Conservation (phyloP, 192 early-diverging fungal species). For the Entomortierella lignicola region DNA sequence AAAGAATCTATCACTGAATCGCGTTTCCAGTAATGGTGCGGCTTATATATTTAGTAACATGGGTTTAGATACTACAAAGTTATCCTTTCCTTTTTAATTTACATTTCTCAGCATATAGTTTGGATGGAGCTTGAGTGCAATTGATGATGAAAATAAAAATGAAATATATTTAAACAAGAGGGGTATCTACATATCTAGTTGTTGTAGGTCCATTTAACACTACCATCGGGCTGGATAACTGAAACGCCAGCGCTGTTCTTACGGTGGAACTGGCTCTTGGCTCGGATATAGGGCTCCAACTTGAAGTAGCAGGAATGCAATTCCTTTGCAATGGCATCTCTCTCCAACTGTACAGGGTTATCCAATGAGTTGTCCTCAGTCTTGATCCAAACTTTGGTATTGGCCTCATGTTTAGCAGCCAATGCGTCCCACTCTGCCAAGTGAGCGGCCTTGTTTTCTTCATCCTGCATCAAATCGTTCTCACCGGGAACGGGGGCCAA, state of each 20-base stretch:
- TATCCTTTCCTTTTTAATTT: too few species aligned
- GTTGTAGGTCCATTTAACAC: constrained; percentile 31
- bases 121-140: too few species aligned
- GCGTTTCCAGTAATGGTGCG: too few species aligned
- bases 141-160: not conserved
- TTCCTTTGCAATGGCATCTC: constrained; percentile 26
- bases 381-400: constrained; percentile 26
- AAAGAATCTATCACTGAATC: too few species aligned
- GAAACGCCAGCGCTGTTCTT: constrained; percentile 24
- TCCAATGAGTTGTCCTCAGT: not conserved
- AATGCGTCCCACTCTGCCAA: constrained; percentile 30
- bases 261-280: constrained; percentile 48
- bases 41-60: too few species aligned
- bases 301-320: constrained; percentile 24
- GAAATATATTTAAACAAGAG: not conserved
- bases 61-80: too few species aligned
- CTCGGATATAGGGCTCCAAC: constrained; percentile 40
- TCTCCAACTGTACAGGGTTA: not conserved
- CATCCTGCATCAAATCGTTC: constrained; percentile 60
- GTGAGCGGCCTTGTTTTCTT: constrained; percentile 19
- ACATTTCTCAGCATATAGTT: too few species aligned
- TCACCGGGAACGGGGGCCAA: constrained; percentile 34
- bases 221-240: constrained; percentile 29
- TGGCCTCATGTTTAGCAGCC: constrained; percentile 2
- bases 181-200: constrained; percentile 19